phyloP scores from a whole-genome alignment of 495 filamentous ascomycete species.

The Neurospora africana region DNA sequence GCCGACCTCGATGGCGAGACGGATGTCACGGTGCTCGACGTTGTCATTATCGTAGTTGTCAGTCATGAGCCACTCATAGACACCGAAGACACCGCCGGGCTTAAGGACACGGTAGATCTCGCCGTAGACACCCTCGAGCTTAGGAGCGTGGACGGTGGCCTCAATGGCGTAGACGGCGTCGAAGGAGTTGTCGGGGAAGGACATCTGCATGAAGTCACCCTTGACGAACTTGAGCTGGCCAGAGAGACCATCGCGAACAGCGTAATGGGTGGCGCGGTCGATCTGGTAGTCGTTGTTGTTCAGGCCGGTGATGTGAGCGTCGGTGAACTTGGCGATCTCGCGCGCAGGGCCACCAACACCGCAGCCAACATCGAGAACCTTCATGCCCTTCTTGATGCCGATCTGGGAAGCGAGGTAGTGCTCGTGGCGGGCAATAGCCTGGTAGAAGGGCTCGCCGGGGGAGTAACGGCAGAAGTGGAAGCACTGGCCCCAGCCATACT shows the following conservation, averaged over 20 bases:
- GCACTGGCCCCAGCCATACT: slow-evolving; percentile 88
- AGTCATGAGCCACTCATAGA: slow-evolving; percentile 99
- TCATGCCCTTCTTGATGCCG: slow-evolving; percentile 75
- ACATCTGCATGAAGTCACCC: slow-evolving; percentile 99
- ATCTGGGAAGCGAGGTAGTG: slow-evolving; percentile 94
- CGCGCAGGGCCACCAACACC: slow-evolving; percentile 96
- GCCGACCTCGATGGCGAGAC: slow-evolving; percentile 91
- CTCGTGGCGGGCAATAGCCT: slow-evolving; percentile 94
- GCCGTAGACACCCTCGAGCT: slow-evolving; percentile 86
- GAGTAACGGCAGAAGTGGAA: slow-evolving; percentile 99
- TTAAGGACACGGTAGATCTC: slow-evolving; percentile 94
- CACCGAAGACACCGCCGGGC: slow-evolving; percentile 91
- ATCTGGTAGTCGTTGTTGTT: slow-evolving; percentile 99
- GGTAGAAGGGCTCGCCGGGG: slow-evolving; percentile 75
- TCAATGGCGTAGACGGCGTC: slow-evolving; percentile 98
- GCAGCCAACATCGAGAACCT: slow-evolving; percentile 92
- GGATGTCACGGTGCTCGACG: slow-evolving; percentile 77
- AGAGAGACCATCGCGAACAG: slow-evolving; percentile 66
- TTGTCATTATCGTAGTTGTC: slow-evolving; percentile 88
- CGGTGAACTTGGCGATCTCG: slow-evolving; percentile 93
- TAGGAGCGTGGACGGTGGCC: slow-evolving; percentile 91
- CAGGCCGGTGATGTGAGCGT: slow-evolving; percentile 77
- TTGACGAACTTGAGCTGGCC: slow-evolving; percentile 82
- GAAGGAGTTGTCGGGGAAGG: slow-evolving; percentile 81
- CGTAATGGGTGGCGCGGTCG: slow-evolving; percentile 81